A percentile compares a stretch with the other conserved stretches of the same genome.
These are phyloP conservation scores for Neurospora discreta DNA, from an alignment of 495 filamentous ascomycete genomes.

Conservation along the genomic window DNA sequence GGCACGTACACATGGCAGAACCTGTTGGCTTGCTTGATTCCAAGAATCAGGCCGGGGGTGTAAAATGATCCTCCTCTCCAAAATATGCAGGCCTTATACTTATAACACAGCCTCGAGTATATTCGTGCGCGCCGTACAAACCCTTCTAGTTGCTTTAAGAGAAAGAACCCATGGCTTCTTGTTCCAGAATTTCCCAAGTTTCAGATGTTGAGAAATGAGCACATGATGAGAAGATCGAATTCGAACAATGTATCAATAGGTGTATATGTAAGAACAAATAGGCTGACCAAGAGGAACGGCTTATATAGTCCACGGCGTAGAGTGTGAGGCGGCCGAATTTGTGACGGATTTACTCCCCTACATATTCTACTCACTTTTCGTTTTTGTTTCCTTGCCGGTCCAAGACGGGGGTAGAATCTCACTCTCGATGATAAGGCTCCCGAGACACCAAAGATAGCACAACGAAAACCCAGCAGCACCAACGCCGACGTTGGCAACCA, in stretches of 20 bases:
- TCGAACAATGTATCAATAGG: background rate
- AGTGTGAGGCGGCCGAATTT: background rate
- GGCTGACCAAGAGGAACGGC: background rate
- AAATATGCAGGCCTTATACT: background rate
- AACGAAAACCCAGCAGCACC: constrained; percentile 76
- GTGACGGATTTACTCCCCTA: background rate
- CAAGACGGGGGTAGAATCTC: constrained; percentile 22
- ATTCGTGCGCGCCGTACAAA: background rate
- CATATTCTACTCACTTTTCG: constrained; percentile 24
- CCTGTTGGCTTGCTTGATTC: background rate
- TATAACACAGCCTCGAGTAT: background rate
- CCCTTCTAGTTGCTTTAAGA: background rate
- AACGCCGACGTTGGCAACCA: constrained; percentile 76
- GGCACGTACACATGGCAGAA: background rate
- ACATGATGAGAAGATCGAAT: background rate
- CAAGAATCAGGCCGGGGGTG: background rate
- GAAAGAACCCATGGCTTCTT: background rate
- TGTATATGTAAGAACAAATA: background rate
- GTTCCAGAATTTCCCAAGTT: background rate
- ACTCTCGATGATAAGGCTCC: constrained; percentile 55
- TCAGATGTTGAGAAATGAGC: background rate
- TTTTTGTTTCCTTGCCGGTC: constrained; percentile 20
- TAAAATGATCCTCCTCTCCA: background rate
- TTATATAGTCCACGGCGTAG: background rate
- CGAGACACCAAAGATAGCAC: constrained; percentile 84